Evolutionary conservation across 495 filamentous ascomycete species (phyloP), one percentile per base, ranked within the genome.

Genomic region (Lepraria neglecta): DNA sequence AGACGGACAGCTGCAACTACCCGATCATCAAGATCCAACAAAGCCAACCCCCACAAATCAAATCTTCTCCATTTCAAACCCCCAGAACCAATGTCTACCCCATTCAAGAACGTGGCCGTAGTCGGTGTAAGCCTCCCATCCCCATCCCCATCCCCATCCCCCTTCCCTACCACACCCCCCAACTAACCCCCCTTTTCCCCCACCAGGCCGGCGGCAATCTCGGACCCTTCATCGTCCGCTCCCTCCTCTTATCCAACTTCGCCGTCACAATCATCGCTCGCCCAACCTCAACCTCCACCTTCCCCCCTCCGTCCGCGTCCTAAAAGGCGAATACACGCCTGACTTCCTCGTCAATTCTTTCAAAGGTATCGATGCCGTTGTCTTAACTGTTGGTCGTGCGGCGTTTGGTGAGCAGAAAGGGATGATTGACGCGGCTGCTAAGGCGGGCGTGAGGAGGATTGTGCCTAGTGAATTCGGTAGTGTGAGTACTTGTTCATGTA

Each of bases 391-490:
- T 4, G 24, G 6, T 0, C 2, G 2, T 4, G 35, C 19, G 30
- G 21, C 33, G 24, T 7, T 17, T 0, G 38, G 12, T 0, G 33
- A 24, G 42, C 35, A 58, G 35, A 45, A n/a, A 2, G 15, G 6
- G 14, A 15, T 58, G 6, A 27, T 61, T 0, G 62, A 64, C 46
- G 58, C 48, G 43, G 58, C 46, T 24, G 50, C 19, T 6, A 30
- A 35, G 4, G 48, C 35, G 19, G 62, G 62, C 3, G 62, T 64
- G 35, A 61, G 55, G 38, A 40, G 62, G 28, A 33, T 64, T 7
- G 47, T 64, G 19, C 48, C 58, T 55, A 60, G 57, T 61, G 62
- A 64, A 10, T 64, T 56, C 28, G 62, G 62, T 0, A 55, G 58
- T 3, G 47, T 51, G 6, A 21, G 46, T 48, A 0, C 3, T 28